Percentiles rank a stretch among this genome's conserved stretches.
phyloP scores from a whole-genome alignment of 78 protist species.

The Dictyostelium intermedium region DNA sequence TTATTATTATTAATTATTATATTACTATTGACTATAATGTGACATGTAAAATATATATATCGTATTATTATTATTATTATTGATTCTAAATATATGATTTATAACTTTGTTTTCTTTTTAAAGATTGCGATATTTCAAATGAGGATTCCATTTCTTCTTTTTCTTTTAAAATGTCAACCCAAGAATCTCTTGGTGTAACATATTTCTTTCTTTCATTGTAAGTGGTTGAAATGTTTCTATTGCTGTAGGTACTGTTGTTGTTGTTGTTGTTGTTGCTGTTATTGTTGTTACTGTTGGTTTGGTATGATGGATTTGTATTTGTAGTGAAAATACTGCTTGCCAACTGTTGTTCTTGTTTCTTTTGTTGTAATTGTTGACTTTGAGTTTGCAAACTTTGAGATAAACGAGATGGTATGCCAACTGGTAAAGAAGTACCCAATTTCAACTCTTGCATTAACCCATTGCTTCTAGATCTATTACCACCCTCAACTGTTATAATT shows the following conservation, averaged over 20 bases:
- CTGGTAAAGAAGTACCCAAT: constrained; percentile 51
- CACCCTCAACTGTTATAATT: background rate
- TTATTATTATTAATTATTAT: background rate
- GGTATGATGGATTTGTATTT: background rate
- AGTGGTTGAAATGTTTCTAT: background rate
- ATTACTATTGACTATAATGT: background rate
- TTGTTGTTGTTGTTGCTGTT: background rate
- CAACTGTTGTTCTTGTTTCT: background rate
- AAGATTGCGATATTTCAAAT: constrained; percentile 40
- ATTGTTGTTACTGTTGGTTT: background rate
- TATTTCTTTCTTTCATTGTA: constrained; percentile 60
- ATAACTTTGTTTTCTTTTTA: constrained; percentile 30
- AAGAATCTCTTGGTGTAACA: constrained; percentile 70
- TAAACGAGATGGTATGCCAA: constrained; percentile 32
- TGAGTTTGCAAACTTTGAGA: constrained; percentile 33
- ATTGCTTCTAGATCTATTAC: constrained; percentile 52
- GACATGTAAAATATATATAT: background rate
- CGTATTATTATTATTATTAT: background rate
- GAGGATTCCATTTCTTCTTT: constrained; percentile 46
- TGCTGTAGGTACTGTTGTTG: background rate
- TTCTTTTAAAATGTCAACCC: constrained; percentile 56
- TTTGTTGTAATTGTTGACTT: background rate
- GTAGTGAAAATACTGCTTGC: background rate
- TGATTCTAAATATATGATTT: constrained; percentile 3
- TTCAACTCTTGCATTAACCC: constrained; percentile 51